Conservation (phyloP, 495 filamentous ascomycete genomes). For the Aspergillus olivimuriae region DNA sequence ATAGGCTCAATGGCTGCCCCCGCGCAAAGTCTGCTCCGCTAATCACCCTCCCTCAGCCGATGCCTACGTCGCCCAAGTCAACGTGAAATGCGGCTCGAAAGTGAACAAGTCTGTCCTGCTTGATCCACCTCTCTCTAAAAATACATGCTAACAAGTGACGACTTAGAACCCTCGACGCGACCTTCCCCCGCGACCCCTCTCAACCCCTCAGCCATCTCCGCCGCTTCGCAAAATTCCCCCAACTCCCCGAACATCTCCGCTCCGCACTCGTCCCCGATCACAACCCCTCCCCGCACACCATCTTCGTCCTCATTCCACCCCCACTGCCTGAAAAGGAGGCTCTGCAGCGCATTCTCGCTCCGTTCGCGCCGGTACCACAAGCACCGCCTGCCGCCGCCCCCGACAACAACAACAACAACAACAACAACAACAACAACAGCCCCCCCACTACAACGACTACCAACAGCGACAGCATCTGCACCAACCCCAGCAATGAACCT, state of each 20-base stretch:
- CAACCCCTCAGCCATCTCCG: conserved; percentile 71
- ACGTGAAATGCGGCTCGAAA: conserved; percentile 37
- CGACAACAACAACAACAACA: too few relatives aligned
- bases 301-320: conserved; percentile 35
- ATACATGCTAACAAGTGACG: background rate
- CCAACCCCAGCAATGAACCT: too few relatives aligned
- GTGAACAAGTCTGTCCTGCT: conserved; percentile 37
- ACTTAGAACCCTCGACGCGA: conserved; percentile 35
- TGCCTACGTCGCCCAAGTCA: conserved; percentile 39
- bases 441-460: background rate
- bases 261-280: conserved; percentile 20
- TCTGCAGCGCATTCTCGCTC: conserved; percentile 27
- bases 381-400: too few relatives aligned
- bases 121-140: background rate
- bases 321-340: conserved; percentile 24
- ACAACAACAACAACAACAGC: too few relatives aligned
- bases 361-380: conserved; percentile 22
- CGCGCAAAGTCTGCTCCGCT: background rate
- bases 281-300: conserved; percentile 20
- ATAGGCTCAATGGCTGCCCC: background rate
- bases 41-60: conserved; percentile 20
- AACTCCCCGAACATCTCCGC: conserved; percentile 51
- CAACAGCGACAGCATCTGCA: conserved; percentile 1
- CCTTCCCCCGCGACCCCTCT: conserved; percentile 49
- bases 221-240: conserved; percentile 66